These are phyloP conservation scores for Leishmania tarentolae DNA, from an alignment of 208 protist genomes.

Conservation along the genomic window DNA sequence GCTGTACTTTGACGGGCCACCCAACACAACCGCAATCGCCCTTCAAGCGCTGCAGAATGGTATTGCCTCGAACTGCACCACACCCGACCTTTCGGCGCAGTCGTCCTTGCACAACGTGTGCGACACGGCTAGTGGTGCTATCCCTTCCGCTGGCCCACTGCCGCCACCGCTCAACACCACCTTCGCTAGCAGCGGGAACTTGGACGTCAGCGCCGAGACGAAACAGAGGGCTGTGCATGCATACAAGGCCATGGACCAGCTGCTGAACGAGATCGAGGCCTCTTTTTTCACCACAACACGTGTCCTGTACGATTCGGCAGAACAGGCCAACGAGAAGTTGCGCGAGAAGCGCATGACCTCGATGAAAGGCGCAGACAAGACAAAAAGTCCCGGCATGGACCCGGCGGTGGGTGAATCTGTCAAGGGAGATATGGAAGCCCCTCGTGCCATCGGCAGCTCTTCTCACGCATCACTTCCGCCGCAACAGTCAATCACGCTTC, in stretches of 20 bases:
- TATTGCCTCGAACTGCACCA: slow-evolving; percentile 2
- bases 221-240: slow-evolving; percentile 22
- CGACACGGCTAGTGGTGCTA: slow-evolving; percentile 5
- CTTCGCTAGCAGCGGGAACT: not conserved
- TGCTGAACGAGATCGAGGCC: slow-evolving; percentile 57
- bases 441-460: not conserved
- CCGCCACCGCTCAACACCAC: not conserved
- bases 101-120: slow-evolving; percentile 5
- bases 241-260: slow-evolving; percentile 51
- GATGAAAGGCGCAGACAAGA: slow-evolving; percentile 2
- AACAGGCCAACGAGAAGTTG: not conserved
- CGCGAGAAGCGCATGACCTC: slow-evolving; percentile 1
- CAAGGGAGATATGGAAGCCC: not conserved
- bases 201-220: slow-evolving; percentile 10
- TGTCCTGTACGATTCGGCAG: slow-evolving; percentile 33
- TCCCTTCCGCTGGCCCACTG: not conserved
- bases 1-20: slow-evolving; percentile 50
- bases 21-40: slow-evolving; percentile 34
- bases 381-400: not conserved
- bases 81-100: slow-evolving; percentile 14
- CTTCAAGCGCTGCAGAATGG: slow-evolving; percentile 29
- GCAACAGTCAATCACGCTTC: slow-evolving; percentile 2
- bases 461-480: not conserved
- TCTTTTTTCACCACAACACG: slow-evolving; percentile 45
- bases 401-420: not conserved